A percentile compares a stretch with the other conserved stretches of the same genome.
Evolutionary conservation across 805 yeast genomes (phyloP).

Genomic region (Lipomyces oligophaga): DNA sequence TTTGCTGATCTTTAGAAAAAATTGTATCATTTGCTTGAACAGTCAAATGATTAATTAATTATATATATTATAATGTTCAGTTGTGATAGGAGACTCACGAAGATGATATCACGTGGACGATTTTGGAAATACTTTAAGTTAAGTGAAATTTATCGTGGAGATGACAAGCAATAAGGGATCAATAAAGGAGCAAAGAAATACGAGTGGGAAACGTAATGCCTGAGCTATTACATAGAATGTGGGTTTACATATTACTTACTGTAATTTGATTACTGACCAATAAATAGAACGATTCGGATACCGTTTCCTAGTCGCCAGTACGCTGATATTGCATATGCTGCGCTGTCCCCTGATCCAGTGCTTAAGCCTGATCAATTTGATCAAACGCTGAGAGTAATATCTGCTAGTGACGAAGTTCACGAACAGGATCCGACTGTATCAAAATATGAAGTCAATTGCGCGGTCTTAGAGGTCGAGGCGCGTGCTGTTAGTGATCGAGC

Average conservation of each 20-base stretch:
- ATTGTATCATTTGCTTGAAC: background rate
- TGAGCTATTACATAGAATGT: too few species aligned
- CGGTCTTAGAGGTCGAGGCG: constrained; percentile 49
- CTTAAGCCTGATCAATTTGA: constrained; percentile 62
- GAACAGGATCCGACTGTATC: too few species aligned
- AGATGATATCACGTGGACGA: too few species aligned
- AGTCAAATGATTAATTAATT: background rate
- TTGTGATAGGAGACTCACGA: background rate
- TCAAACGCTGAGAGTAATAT: constrained; percentile 42
- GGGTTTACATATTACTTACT: too few species aligned
- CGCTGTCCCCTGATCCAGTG: constrained; percentile 77
- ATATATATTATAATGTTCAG: background rate
- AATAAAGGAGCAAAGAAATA: too few species aligned
- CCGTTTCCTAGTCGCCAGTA: constrained; percentile 62
- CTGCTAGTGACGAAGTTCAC: too few species aligned
- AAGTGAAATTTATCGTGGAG: too few species aligned
- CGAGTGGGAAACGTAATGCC: too few species aligned
- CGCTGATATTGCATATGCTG: constrained; percentile 58
- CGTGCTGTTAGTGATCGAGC: constrained; percentile 66
- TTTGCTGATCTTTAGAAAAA: too few species aligned
- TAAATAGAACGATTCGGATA: constrained; percentile 45
- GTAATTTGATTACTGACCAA: background rate
- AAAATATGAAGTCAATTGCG: background rate
- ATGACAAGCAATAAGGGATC: too few species aligned
- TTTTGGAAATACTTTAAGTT: too few species aligned